Percentiles rank a stretch among this genome's conserved stretches.
Conservation (phyloP, 306 rosid genomes). For the Crotalaria pallida region DNA sequence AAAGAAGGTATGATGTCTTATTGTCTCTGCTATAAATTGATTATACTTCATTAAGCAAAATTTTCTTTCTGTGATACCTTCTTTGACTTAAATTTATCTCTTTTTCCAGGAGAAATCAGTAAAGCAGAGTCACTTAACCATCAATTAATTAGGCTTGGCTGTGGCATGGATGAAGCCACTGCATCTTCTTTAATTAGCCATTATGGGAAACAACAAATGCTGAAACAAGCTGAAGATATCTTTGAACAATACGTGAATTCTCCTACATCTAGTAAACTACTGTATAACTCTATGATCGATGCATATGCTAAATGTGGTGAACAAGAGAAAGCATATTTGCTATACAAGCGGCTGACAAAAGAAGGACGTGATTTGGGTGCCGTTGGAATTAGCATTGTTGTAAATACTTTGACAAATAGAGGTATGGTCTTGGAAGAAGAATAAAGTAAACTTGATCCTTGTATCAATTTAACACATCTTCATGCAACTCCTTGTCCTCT, state of each 20-base stretch:
- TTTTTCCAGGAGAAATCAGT: slow-evolving; percentile 61
- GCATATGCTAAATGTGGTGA: slow-evolving; percentile 74
- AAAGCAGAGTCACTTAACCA: slow-evolving; percentile 56
- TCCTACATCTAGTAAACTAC: slow-evolving; percentile 26
- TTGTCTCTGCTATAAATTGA: slow-evolving; percentile 1
- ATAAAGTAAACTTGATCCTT: slow-evolving; percentile 12
- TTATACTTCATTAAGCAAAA: background rate
- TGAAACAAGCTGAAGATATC: slow-evolving; percentile 64
- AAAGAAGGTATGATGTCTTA: slow-evolving; percentile 56
- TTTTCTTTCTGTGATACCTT: background rate
- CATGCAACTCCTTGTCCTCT: background rate
- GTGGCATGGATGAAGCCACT: slow-evolving; percentile 49
- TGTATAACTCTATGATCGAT: slow-evolving; percentile 72
- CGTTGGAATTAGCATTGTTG: slow-evolving; percentile 76
- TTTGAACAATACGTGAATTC: slow-evolving; percentile 56
- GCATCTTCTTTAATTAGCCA: slow-evolving; percentile 59
- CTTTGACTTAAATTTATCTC: background rate
- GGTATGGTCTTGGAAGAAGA: slow-evolving; percentile 39
- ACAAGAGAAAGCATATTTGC: slow-evolving; percentile 61
- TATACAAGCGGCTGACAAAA: slow-evolving; percentile 53
- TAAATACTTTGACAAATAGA: slow-evolving; percentile 63
- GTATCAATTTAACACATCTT: background rate
- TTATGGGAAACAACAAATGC: slow-evolving; percentile 60
- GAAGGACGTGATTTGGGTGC: slow-evolving; percentile 61
- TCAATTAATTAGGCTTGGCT: slow-evolving; percentile 42